Evolutionary conservation across 768 basidiomycete genomes (phyloP).

Genomic region (Naganishia vishniacii): DNA sequence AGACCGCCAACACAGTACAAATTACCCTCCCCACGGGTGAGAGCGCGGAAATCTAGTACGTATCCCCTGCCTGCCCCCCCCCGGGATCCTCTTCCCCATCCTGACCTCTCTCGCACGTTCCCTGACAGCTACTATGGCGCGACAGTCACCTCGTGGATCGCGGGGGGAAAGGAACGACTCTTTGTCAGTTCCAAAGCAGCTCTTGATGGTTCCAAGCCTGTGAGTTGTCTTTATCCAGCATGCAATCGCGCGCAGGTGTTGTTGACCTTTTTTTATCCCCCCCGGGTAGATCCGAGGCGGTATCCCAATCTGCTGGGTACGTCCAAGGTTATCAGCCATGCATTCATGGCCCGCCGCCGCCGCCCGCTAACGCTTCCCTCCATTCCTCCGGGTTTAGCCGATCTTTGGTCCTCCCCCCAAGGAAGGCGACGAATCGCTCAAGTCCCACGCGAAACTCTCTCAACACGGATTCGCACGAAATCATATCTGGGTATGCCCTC

Average conservation of each 20-base stretch:
- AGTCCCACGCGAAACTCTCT: constrained; percentile 56
- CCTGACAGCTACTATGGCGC: constrained; percentile 64
- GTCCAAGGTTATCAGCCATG: constrained; percentile 1
- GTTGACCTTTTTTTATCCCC: not conserved
- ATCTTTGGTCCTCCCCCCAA: constrained; percentile 75
- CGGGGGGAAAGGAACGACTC: constrained; percentile 59
- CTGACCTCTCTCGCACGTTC: not conserved
- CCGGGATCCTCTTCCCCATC: too few relatives aligned
- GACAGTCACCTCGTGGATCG: constrained; percentile 79
- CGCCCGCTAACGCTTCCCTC: too few relatives aligned
- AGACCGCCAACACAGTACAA: constrained; percentile 20
- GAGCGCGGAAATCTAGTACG: constrained; percentile 27
- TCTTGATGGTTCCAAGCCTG: constrained; percentile 74
- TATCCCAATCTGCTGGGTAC: constrained; percentile 59
- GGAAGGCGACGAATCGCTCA: constrained; percentile 50
- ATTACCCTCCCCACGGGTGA: constrained; percentile 24
- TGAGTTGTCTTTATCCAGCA: constrained; percentile 47
- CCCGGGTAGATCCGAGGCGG: constrained; percentile 51
- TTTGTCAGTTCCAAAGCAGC: constrained; percentile 76
- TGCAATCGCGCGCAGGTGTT: not conserved
- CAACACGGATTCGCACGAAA: constrained; percentile 93
- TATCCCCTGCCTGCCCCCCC: not conserved
- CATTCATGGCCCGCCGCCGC: too few relatives aligned
- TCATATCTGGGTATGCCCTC: constrained; percentile 57
- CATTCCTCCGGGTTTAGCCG: constrained; percentile 50